Evolutionary conservation across 2,329 filamentous ascomycete genomes (phyloP).

Genomic region (Pyrenochaeta sp.): DNA sequence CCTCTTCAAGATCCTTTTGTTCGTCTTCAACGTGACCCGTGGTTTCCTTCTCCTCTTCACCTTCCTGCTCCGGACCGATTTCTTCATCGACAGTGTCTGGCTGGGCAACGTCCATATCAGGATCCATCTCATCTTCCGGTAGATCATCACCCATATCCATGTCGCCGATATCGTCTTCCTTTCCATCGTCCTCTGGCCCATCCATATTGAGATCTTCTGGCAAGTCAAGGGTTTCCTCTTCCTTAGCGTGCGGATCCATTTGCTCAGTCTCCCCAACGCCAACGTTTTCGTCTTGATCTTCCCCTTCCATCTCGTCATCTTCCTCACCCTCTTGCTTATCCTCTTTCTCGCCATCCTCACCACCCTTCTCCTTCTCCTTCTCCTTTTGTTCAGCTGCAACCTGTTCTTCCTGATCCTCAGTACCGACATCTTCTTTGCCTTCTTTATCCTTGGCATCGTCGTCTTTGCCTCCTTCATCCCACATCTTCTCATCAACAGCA

Average conservation of each 20-base stretch:
- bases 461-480: slow-evolving; percentile 84
- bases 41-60: slow-evolving; percentile 45
- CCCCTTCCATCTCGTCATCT: slow-evolving; percentile 62
- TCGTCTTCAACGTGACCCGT: slow-evolving; percentile 45
- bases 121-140: slow-evolving; percentile 41
- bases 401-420: slow-evolving; percentile 56
- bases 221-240: slow-evolving; percentile 81
- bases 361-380: slow-evolving; percentile 63
- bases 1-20: slow-evolving; percentile 53
- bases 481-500: slow-evolving; percentile 97
- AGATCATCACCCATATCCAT: slow-evolving; percentile 48
- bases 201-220: slow-evolving; percentile 90
- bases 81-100: slow-evolving; percentile 46
- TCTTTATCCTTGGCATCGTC: slow-evolving; percentile 84
- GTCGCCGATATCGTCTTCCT: slow-evolving; percentile 54
- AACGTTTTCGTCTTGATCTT: slow-evolving; percentile 67
- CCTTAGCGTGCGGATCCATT: slow-evolving; percentile 77
- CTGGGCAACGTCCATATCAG: slow-evolving; percentile 36
- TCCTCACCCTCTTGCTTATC: slow-evolving; percentile 68
- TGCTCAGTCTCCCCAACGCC: slow-evolving; percentile 72
- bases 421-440: slow-evolving; percentile 64
- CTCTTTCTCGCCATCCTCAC: slow-evolving; percentile 70
- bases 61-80: slow-evolving; percentile 40
- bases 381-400: slow-evolving; percentile 58
- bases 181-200: slow-evolving; percentile 66